phyloP scores from a whole-genome alignment of 2,329 filamentous ascomycete genomes.

The Colletotrichum salicis region DNA sequence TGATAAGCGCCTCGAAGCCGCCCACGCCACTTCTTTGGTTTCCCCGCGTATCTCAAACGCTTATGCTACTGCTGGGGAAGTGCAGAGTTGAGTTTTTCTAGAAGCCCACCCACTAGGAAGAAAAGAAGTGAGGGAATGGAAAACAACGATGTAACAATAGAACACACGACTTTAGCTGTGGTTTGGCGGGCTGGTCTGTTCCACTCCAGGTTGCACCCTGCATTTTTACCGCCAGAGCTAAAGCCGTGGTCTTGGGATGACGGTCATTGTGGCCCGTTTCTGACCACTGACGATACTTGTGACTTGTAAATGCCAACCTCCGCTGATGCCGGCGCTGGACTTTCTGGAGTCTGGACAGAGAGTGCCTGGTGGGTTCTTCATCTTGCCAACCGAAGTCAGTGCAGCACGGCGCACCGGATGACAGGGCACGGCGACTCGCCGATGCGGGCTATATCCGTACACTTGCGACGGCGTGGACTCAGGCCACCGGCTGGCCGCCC shows the following conservation, averaged over 20 bases:
- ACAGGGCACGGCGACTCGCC: not conserved
- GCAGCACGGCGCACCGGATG: not conserved
- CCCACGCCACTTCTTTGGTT: not conserved
- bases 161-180: not conserved
- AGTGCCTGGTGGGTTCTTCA: not conserved
- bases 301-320: not conserved
- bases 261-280: not conserved
- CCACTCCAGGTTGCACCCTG: not conserved
- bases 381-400: not conserved
- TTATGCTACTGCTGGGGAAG: too few species aligned
- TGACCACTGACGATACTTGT: not conserved
- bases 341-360: not conserved
- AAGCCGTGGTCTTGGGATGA: not conserved
- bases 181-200: not conserved
- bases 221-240: not conserved
- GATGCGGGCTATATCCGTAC: not conserved
- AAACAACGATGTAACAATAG: not conserved
- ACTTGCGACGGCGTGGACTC: not conserved
- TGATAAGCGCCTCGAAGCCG: not conserved
- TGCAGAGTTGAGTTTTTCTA: too few species aligned
- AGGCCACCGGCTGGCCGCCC: not conserved
- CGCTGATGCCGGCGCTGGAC: not conserved
- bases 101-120: too few species aligned
- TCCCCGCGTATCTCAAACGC: too few species aligned
- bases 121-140: not conserved